Percentiles rank a stretch among this genome's conserved stretches.
Conservation (phyloP, 1,139 yeast species). For the Suhomyces wounanorum region DNA sequence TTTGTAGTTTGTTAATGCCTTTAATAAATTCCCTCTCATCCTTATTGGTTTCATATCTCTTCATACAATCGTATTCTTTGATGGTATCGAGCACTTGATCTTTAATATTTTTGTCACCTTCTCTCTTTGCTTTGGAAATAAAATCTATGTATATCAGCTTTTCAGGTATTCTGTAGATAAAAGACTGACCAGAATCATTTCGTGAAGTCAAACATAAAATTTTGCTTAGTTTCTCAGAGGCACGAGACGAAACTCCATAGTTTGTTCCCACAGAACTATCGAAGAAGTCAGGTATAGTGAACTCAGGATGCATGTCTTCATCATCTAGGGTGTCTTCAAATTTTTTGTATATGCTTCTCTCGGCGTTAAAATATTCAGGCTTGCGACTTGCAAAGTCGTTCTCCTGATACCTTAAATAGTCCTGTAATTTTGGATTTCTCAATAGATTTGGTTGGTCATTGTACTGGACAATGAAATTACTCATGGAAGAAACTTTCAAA, state of each 20-base stretch:
- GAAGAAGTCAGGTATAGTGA: constrained; percentile 49
- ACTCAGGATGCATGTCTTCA: constrained; percentile 24
- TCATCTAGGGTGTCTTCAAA: constrained; percentile 15
- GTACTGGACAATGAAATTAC: constrained; percentile 63
- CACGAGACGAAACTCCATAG: constrained; percentile 49
- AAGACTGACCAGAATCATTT: constrained; percentile 30
- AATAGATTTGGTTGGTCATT: constrained; percentile 63
- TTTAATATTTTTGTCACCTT: constrained; percentile 24
- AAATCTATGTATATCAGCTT: constrained; percentile 76
- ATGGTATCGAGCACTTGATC: constrained; percentile 29
- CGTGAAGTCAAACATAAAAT: constrained; percentile 38
- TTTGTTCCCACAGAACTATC: constrained; percentile 35
- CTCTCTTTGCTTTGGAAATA: constrained; percentile 44
- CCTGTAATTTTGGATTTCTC: constrained; percentile 29
- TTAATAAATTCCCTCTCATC: constrained; percentile 29
- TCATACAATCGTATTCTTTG: constrained; percentile 23
- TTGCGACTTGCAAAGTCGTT: constrained; percentile 22
- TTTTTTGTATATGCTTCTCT: constrained; percentile 12
- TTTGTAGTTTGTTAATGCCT: constrained; percentile 25
- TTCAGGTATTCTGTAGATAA: constrained; percentile 70
- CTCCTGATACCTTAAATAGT: constrained; percentile 34
- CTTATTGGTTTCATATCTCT: constrained; percentile 22
- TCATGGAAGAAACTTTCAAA: constrained; percentile 41
- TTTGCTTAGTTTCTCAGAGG: constrained; percentile 37
- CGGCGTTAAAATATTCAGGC: constrained; percentile 29